These are phyloP conservation scores for Lactarius pseudohatsudake DNA, from an alignment of 768 basidiomycete genomes.

Conservation along the genomic window DNA sequence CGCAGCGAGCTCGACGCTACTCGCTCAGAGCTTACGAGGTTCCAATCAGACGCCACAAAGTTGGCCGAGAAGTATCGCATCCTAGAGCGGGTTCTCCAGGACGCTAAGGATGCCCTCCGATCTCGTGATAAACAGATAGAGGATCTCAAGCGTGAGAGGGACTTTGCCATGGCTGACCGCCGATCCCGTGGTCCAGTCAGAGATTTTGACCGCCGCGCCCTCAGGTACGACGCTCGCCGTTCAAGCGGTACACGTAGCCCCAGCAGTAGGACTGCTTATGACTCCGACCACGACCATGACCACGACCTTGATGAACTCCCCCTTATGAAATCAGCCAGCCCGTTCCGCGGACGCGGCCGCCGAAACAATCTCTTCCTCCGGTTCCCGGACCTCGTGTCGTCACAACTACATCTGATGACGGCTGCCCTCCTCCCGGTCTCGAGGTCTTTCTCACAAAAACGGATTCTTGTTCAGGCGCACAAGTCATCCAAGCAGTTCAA, in stretches of 20 bases:
- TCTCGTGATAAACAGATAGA: conserved; percentile 62
- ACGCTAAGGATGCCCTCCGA: conserved; percentile 60
- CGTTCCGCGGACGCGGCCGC: conserved; percentile 25
- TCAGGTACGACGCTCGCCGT: conserved; percentile 28
- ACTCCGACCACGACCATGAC: conserved; percentile 22
- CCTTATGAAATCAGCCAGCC: conserved; percentile 17
- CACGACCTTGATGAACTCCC: conserved; percentile 25
- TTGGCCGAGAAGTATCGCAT: conserved; percentile 61
- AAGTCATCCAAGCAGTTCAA: conserved; percentile 74
- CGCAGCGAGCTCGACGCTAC: conserved; percentile 58
- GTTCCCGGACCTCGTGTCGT: conserved; percentile 24
- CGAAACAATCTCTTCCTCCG: conserved; percentile 32
- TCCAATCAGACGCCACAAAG: conserved; percentile 51
- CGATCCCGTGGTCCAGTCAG: conserved; percentile 25
- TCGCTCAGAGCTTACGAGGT: conserved; percentile 53
- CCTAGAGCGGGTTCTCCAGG: conserved; percentile 62
- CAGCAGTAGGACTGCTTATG: conserved; percentile 22
- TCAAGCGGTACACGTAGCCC: conserved; percentile 25
- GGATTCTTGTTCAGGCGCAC: conserved; percentile 73
- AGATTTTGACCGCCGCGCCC: conserved; percentile 19
- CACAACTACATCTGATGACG: conserved; percentile 44
- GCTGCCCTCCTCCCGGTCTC: conserved; percentile 56
- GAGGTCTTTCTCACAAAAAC: conserved; percentile 74
- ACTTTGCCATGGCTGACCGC: conserved; percentile 27
- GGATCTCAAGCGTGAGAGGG: conserved; percentile 41